Evolutionary conservation across 805 yeast species (phyloP).

Genomic region (Saccharomycopsis sp.): DNA sequence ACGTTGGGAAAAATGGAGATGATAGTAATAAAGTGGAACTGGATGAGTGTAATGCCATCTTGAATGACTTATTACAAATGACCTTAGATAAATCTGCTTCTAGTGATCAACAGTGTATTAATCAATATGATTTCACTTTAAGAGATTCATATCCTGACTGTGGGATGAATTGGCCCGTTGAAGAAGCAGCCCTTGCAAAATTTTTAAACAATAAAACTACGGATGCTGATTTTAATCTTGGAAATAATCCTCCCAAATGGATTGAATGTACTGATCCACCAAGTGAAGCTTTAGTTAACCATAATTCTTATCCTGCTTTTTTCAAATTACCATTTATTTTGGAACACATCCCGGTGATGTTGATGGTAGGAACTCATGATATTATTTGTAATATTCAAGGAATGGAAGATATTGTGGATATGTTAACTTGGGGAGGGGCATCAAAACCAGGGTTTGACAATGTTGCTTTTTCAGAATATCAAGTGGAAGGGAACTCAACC

Average conservation of each 20-base stretch:
- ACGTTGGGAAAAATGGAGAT: conserved; percentile 7
- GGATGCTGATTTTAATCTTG: conserved; percentile 39
- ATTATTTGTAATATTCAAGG: conserved; percentile 79
- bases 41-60: conserved; percentile 3
- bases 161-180: conserved; percentile 90
- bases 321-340: conserved; percentile 46
- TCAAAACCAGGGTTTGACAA: conserved; percentile 14
- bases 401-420: conserved; percentile 51
- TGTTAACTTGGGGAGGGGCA: conserved; percentile 45
- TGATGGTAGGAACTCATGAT: conserved; percentile 84
- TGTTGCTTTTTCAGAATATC: conserved; percentile 26
- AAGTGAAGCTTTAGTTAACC: conserved; percentile 36
- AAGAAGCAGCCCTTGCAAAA: conserved; percentile 36
- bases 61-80: conserved; percentile 6
- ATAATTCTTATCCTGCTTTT: conserved; percentile 36
- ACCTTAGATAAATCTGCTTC: conserved; percentile 9
- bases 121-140: conserved; percentile 72
- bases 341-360: conserved; percentile 42
- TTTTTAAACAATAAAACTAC: conserved; percentile 40
- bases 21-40: conserved; percentile 10
- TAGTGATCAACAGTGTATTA: conserved; percentile 46
- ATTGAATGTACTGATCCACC: conserved; percentile 50
- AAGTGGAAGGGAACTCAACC: conserved; percentile 24
- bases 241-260: conserved; percentile 37
- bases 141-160: conserved; percentile 74